These are phyloP conservation scores for Coffea humblotiana DNA, from an alignment of 305 asterid species.

Conservation along the genomic window DNA sequence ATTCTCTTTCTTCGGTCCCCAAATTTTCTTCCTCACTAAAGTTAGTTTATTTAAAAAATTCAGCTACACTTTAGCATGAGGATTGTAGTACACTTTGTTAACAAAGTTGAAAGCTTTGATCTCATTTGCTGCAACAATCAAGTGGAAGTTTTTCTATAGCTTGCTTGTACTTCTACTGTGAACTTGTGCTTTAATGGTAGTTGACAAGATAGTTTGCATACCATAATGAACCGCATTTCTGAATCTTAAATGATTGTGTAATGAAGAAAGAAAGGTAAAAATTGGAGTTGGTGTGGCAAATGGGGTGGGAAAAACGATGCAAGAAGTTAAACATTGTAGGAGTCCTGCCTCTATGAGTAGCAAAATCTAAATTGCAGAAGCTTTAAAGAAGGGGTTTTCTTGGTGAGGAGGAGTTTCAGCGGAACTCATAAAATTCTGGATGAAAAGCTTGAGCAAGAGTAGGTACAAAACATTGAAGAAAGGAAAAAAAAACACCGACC, in stretches of 20 bases:
- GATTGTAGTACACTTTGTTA: neutral
- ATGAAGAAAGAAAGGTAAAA: constrained; percentile 70
- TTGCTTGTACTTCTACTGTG: neutral
- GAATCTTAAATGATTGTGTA: constrained; percentile 27
- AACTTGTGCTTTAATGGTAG: neutral
- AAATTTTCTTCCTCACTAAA: neutral
- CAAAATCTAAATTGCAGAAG: constrained; percentile 66
- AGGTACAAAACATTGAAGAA: constrained; percentile 63
- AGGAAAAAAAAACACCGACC: constrained; percentile 44
- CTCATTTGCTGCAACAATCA: neutral
- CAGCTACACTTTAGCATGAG: neutral
- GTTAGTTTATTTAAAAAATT: neutral
- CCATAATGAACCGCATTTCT: constrained; percentile 1
- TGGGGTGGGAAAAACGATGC: constrained; percentile 89
- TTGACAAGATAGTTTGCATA: constrained; percentile 3
- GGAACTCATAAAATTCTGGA: constrained; percentile 69
- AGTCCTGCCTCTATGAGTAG: constrained; percentile 74
- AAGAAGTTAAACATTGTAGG: constrained; percentile 62
- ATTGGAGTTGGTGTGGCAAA: constrained; percentile 77
- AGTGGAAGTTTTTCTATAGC: neutral
- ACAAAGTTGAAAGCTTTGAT: neutral
- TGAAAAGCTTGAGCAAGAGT: constrained; percentile 59
- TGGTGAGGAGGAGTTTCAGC: constrained; percentile 74
- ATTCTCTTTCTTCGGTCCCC: neutral
- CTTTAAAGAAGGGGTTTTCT: constrained; percentile 57